phyloP scores from a whole-genome alignment of 2,329 filamentous ascomycete genomes.

The Colletotrichum graminicola region DNA sequence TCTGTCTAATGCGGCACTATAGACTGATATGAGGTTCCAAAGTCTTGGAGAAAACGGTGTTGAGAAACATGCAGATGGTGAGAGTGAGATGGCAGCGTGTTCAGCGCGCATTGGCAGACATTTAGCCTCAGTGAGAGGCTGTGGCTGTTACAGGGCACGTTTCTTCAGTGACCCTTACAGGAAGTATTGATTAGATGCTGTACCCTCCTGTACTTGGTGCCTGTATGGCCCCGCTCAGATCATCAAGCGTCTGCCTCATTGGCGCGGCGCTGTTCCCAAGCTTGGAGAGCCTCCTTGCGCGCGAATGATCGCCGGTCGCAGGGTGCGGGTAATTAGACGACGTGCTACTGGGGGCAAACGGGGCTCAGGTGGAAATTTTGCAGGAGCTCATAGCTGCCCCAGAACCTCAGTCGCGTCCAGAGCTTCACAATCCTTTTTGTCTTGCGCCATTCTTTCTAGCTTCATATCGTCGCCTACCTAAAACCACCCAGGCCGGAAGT shows the following conservation, averaged over 20 bases:
- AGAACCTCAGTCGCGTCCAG: constrained; percentile 29
- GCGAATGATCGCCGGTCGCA: constrained; percentile 27
- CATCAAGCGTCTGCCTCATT: constrained; percentile 21
- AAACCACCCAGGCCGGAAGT: constrained; percentile 13
- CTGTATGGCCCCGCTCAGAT: constrained; percentile 6
- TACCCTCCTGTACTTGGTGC: constrained; percentile 9
- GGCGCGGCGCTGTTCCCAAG: constrained; percentile 28
- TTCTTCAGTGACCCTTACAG: constrained; percentile 29
- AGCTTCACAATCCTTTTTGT: constrained; percentile 4
- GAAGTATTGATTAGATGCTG: constrained; percentile 5
- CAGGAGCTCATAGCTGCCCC: constrained; percentile 38
- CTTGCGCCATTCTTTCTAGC: constrained; percentile 2
- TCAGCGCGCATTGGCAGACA: background rate
- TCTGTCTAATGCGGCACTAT: constrained; percentile 10
- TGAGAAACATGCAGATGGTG: constrained; percentile 28
- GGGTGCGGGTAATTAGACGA: constrained; percentile 27
- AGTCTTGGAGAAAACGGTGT: constrained; percentile 24
- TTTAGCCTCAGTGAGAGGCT: constrained; percentile 10
- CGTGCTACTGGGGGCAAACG: constrained; percentile 28
- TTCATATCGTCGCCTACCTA: constrained; percentile 18
- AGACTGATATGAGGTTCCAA: constrained; percentile 6
- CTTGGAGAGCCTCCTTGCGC: constrained; percentile 31
- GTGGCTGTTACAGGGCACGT: constrained; percentile 29
- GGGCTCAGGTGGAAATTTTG: constrained; percentile 40
- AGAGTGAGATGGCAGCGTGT: constrained; percentile 14